Evolutionary conservation across 176 grass and related monocot species (phyloP), one percentile per base, ranked within the genome.

Genomic region (Aechmea fasciata): DNA sequence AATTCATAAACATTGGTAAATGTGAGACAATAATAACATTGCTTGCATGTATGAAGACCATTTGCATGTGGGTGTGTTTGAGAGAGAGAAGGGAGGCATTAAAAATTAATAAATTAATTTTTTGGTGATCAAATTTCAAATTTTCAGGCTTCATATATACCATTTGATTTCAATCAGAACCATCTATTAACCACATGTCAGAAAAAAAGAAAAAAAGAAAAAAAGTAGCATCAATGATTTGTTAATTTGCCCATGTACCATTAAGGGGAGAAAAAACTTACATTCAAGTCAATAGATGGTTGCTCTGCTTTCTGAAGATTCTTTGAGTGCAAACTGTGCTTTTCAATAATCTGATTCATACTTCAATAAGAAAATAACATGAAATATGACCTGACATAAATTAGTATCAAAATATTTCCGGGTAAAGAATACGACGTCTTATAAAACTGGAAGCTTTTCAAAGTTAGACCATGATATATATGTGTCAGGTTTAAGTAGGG

Each of bases 331-430:
- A 66, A 69, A 55, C 75, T 69, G 17, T 88, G 82, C 48, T 78
- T 87, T 70, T 87, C 86, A 18, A 96, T 86, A 64, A 96, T 83
- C 28, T 87, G 81, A 54, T 96, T 88, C 73, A 96, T 73, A 57
- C 88, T 96, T 75, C 64, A 79, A 11, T 11, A 73, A 53, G 19
- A 23, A 61, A 70, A 33, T 59, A 19, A 59, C 6, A 59, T 41
- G 33, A 41, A 41, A 41, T 41, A 6, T 6, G 54, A 8, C 6
- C 54, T 20, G 54, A 17, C 9, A 59, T 14, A 7, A 59, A 59
- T 41, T 41, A 7, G 33, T 41, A 59, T 59, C 15, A 59, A 59
- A 4, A 59, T 1, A 18, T 20, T 59, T 9, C 8, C 54, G 20
- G n/a, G 19, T 15, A 17, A 18, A 59, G 10, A 59, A 59, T 59